These are phyloP conservation scores for Rosellinia necatrix DNA, from an alignment of 2,329 filamentous ascomycete species.

Conservation along the genomic window DNA sequence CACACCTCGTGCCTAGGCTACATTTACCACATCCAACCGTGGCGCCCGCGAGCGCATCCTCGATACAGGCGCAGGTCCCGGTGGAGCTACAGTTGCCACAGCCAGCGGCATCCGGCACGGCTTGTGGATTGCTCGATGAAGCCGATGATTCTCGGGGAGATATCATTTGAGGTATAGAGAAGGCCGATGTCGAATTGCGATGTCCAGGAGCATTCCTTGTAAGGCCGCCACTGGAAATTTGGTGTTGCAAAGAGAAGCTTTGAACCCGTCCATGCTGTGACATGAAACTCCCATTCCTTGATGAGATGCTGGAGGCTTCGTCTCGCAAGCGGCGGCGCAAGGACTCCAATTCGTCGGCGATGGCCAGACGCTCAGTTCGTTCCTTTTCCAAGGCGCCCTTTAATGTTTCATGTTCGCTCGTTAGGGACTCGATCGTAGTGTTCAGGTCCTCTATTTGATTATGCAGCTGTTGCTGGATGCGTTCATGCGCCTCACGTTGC, in stretches of 20 bases:
- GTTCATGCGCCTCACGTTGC: conserved; percentile 60
- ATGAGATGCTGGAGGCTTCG: conserved; percentile 32
- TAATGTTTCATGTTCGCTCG: conserved; percentile 63
- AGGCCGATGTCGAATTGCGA: conserved; percentile 47
- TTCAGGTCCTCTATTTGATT: conserved; percentile 65
- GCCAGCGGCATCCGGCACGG: conserved; percentile 43
- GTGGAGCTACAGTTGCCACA: conserved; percentile 62
- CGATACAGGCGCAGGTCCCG: conserved; percentile 62
- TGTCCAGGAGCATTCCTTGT: conserved; percentile 32
- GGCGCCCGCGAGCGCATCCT: conserved; percentile 60
- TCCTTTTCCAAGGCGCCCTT: conserved; percentile 68
- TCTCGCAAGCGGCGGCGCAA: conserved; percentile 35
- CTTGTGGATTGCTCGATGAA: conserved; percentile 39
- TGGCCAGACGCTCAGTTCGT: conserved; percentile 51
- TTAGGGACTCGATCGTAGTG: conserved; percentile 68
- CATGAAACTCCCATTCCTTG: conserved; percentile 37
- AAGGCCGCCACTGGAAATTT: conserved; percentile 37
- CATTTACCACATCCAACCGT: conserved; percentile 69
- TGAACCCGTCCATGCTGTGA: conserved; percentile 29
- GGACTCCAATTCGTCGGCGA: conserved; percentile 37
- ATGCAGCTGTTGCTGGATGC: conserved; percentile 60
- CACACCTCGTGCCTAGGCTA: conserved; percentile 64
- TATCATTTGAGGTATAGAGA: conserved; percentile 63
- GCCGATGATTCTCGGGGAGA: conserved; percentile 53
- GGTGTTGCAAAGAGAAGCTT: conserved; percentile 35